Evolutionary conservation across 2,329 filamentous ascomycete genomes (phyloP), one percentile per base, ranked within the genome.

Genomic region (Knufia petricola): DNA sequence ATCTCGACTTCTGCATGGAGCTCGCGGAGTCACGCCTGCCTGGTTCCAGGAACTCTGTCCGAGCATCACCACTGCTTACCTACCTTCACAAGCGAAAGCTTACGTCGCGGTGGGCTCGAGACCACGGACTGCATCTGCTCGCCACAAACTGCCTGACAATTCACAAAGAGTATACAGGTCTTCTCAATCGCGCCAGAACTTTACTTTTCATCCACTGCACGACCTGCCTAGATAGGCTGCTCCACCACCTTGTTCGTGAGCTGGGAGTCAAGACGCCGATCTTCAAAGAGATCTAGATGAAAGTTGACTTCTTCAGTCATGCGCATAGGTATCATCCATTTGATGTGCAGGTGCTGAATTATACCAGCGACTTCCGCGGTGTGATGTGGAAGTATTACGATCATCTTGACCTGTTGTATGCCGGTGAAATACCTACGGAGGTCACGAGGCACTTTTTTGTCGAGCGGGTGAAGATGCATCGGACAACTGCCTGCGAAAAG

Each of bases 91-190:
- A 30, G 12, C 30, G 50, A 13, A 46, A 50, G 20, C 36, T 20
- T 19, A 52, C 52, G 15, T 52, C 46, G 13, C 54, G 26, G n/a
- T 41, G 39, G 39, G 20, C 39, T 24, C 19, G 50, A 17, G 15
- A 30, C 28, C 51, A 52, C 19, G 52, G 54, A 6, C 40, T 54
- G 7, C 46, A 52, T 24, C 48, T 56, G 15, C 40, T 53, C 10
- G 23, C 42, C 2, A 48, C 54, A n/a, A n/a, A n/a, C 31, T 45
- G 46, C 42, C 23, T 17, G 1, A 47, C 36, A n/a, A 48, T 42
- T 8, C 37, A 38, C 2, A 15, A 36, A 45, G 52, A 54, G 26
- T 43, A 48, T 2, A n/a, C 32, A 4, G 34, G 43, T 8, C 28
- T 56, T 2, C 34, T 56, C 17, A 19, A 15, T 23, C 39, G 23